A percentile compares a stretch with the other conserved stretches of the same genome.
Conservation (phyloP, 257 asterid genomes). For the Solanum okadae region DNA sequence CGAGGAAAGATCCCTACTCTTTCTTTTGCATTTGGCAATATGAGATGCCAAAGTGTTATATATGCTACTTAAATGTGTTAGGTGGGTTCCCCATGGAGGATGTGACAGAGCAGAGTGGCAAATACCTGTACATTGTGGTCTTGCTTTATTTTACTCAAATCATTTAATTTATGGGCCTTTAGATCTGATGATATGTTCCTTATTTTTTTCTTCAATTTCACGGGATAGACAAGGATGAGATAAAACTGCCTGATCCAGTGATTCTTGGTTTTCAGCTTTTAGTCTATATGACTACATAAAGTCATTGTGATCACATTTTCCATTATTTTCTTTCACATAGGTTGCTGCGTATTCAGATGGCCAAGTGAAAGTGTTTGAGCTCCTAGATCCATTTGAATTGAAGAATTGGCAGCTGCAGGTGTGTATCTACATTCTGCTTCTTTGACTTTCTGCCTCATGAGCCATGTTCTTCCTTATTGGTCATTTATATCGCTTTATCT, state of each 20-base stretch:
- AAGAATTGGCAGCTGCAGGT: slow-evolving; percentile 98
- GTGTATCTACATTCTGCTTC: not conserved
- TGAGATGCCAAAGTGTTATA: not conserved
- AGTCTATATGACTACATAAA: not conserved
- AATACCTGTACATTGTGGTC: not conserved
- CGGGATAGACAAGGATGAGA: not conserved
- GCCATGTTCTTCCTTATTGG: not conserved
- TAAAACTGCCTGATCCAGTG: not conserved
- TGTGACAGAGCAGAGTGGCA: not conserved
- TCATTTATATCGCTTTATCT: not conserved
- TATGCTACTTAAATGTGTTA: not conserved
- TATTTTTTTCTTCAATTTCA: not conserved
- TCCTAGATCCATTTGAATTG: slow-evolving; percentile 70
- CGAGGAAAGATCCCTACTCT: not conserved
- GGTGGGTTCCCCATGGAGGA: not conserved
- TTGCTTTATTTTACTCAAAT: not conserved
- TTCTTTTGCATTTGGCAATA: not conserved
- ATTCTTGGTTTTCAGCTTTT: not conserved
- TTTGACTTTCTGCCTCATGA: not conserved
- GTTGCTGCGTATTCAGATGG: slow-evolving; percentile 89
- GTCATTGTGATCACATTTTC: not conserved
- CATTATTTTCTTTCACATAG: slow-evolving; percentile 18
- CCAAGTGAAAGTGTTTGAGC: slow-evolving; percentile 66
- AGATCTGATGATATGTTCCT: not conserved
- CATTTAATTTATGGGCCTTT: not conserved